Conservation (phyloP, 257 asterid species). For the Penstemon eatonii region DNA sequence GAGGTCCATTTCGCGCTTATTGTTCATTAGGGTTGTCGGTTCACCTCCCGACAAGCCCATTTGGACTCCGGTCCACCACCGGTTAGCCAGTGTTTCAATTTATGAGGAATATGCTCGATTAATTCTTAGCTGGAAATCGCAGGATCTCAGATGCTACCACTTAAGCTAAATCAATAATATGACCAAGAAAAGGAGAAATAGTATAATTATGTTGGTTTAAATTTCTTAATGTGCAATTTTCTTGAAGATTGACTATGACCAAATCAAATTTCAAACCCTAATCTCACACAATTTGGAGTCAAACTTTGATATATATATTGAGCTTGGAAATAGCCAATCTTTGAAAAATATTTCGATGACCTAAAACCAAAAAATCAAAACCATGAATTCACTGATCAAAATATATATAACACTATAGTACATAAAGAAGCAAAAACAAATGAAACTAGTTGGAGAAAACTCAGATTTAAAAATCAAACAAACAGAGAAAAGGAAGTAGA, state of each 20-base stretch:
- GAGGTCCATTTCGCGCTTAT: slow-evolving; percentile 35
- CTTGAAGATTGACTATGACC: not conserved
- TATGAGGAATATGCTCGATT: not conserved
- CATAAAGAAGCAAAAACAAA: not conserved
- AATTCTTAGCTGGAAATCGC: not conserved
- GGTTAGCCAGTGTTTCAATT: slow-evolving; percentile 33
- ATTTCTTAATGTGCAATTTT: not conserved
- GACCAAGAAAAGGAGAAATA: too few relatives aligned
- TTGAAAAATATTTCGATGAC: not conserved
- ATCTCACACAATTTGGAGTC: not conserved
- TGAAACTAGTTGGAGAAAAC: slow-evolving; percentile 28
- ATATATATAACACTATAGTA: slow-evolving; percentile 2
- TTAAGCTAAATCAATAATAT: too few relatives aligned
- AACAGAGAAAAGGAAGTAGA: slow-evolving; percentile 16
- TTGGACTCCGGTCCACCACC: slow-evolving; percentile 50
- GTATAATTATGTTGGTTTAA: not conserved
- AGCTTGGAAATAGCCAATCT: not conserved
- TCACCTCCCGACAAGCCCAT: slow-evolving; percentile 38
- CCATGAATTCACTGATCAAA: slow-evolving; percentile 10
- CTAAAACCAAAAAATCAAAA: not conserved
- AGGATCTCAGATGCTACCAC: too few relatives aligned
- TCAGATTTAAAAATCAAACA: slow-evolving; percentile 33
- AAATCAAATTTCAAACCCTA: slow-evolving; percentile 26
- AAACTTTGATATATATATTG: too few relatives aligned
- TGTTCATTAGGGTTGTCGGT: slow-evolving; percentile 31